Conservation (phyloP, 345 rosid species). For the Camelina sativa region DNA sequence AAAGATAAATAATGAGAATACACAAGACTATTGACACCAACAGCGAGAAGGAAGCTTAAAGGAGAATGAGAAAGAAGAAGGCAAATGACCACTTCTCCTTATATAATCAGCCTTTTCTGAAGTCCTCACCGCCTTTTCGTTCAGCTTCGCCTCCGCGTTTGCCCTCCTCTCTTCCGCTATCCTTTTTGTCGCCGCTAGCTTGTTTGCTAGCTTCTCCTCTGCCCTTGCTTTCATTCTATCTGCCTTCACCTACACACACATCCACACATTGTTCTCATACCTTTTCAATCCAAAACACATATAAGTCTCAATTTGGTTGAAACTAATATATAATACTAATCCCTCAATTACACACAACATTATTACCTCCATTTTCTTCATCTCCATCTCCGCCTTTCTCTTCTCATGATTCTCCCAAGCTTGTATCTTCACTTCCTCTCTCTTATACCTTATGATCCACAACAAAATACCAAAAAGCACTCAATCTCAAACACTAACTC, state of each 20-base stretch:
- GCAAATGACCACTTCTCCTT: constrained; percentile 86
- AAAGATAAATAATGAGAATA: constrained; percentile 18
- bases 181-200: constrained; percentile 74
- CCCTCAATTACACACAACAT: background rate
- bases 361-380: constrained; percentile 88
- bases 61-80: constrained; percentile 67
- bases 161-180: constrained; percentile 86
- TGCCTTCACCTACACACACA: constrained; percentile 62
- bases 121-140: constrained; percentile 74
- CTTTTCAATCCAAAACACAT: background rate
- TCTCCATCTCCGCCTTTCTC: constrained; percentile 94
- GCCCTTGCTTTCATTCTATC: constrained; percentile 92
- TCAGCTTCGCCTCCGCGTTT: constrained; percentile 78
- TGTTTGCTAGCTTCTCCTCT: constrained; percentile 69
- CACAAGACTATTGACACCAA: constrained; percentile 53
- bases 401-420: constrained; percentile 96
- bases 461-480: background rate
- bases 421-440: constrained; percentile 92
- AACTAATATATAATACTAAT: background rate
- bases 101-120: constrained; percentile 83
- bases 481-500: constrained; percentile 17
- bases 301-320: background rate
- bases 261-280: background rate
- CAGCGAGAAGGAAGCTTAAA: constrained; percentile 77
- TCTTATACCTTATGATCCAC: constrained; percentile 67